Base-by-base conservation (phyloP, 768 basidiomycete genomes). In the Lyophyllum semitale region DNA sequence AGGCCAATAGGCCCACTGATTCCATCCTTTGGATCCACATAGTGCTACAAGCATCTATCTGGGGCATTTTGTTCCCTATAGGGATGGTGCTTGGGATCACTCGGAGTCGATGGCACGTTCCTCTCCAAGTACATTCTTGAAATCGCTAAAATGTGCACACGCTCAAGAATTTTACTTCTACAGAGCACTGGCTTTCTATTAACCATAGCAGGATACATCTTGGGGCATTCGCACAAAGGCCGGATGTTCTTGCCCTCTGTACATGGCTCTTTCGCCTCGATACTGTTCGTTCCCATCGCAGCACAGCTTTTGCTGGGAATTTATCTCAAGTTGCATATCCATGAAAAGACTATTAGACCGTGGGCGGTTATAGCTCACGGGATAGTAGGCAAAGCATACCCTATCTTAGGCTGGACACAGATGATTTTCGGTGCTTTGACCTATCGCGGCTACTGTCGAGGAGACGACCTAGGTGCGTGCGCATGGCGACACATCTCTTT, bases 301-400 rank as follows among this genome's bases (percentile, higher is more conserved):
- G 60, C 75, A 1, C 95, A 97, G 71, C 74, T 90, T 11, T 62
- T 68, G 22, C 74, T 93, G 45, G 95, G 95, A 4, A 81, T 93
- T 41, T 98, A 96, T 71, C 86, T 98, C 62, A 97, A 96, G 71
- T 74, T 95, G 7, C 95, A 97, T 68, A 87, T 97, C 25, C 80
- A 95, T 58, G 92, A 96, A 70, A 77, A 78, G 55, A 83, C 85
- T 1, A 58, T 87, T 9, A 80, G 95, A 37, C 89, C 88, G 1
- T 89, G 79, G 64, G 85, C 86, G 0, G 89, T 93, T 4, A 68
- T 73, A 3, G 73, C 74, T 1, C 95, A 96, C 61, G 88, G 91
- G 0, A 62, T 91, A n/a, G 71, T 97, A 15, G 95, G 95, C 13
- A 95, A 89, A 67, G 58, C 76, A 9, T 97, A 90, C 67, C 94